These are phyloP conservation scores for Narthecium ossifragum DNA, from an alignment of 106 monocot genomes.

Conservation along the genomic window DNA sequence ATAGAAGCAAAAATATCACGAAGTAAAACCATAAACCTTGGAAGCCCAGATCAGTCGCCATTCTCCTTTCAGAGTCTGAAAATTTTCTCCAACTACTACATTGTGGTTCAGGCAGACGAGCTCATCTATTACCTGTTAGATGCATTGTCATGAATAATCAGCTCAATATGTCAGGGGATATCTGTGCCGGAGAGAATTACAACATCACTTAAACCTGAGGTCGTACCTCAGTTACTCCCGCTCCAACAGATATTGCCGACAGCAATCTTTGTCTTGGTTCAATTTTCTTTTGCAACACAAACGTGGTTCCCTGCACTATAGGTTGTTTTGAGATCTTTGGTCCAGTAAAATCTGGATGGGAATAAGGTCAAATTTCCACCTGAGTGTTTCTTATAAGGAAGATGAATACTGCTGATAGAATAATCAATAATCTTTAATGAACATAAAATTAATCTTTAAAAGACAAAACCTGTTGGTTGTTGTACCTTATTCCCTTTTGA, in stretches of 20 bases:
- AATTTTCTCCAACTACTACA: slow-evolving; percentile 18
- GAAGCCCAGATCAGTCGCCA: slow-evolving; percentile 92
- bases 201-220: too few species aligned
- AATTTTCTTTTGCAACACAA: slow-evolving; percentile 80
- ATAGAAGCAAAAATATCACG: too few species aligned
- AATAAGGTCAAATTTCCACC: too few species aligned
- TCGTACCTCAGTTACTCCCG: slow-evolving; percentile 48
- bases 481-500: slow-evolving; percentile 93
- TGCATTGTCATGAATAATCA: not conserved
- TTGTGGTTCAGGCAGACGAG: slow-evolving; percentile 27
- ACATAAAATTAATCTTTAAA: too few species aligned
- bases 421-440: not conserved
- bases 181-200: too few species aligned
- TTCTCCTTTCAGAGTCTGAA: slow-evolving; percentile 51
- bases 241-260: slow-evolving; percentile 60
- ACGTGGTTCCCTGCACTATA: slow-evolving; percentile 92
- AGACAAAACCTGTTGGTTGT: too few species aligned
- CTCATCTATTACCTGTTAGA: slow-evolving; percentile 63
- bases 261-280: slow-evolving; percentile 78
- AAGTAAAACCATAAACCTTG: slow-evolving; percentile 73
- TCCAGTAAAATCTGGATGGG: not conserved
- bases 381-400: not conserved
- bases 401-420: not conserved
- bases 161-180: not conserved
- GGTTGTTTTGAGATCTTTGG: slow-evolving; percentile 14